Conservation (phyloP, 1,139 yeast genomes). For the Diutina neorugosa region DNA sequence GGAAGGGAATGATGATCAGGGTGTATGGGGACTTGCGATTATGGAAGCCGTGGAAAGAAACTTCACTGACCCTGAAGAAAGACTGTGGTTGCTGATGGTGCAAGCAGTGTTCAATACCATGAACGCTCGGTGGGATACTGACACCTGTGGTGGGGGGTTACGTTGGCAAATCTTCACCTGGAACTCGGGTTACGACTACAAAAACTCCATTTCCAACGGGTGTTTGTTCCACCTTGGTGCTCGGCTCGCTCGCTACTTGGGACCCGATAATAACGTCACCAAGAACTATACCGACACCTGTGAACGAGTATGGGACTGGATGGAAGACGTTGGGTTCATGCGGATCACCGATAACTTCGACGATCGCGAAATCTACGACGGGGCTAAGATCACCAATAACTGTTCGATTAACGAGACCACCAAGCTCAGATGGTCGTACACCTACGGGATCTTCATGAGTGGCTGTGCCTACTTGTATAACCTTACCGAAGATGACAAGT, state of each 20-base stretch:
- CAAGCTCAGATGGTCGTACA: slow-evolving; percentile 73
- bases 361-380: slow-evolving; percentile 55
- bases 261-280: slow-evolving; percentile 24
- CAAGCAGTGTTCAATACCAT: slow-evolving; percentile 84
- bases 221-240: slow-evolving; percentile 84
- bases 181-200: slow-evolving; percentile 90
- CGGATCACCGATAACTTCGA: slow-evolving; percentile 17
- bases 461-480: slow-evolving; percentile 82
- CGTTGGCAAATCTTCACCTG: slow-evolving; percentile 96
- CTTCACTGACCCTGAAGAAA: slow-evolving; percentile 45
- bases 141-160: slow-evolving; percentile 72
- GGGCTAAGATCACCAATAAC: slow-evolving; percentile 51
- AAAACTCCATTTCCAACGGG: slow-evolving; percentile 84
- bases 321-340: slow-evolving; percentile 48
- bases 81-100: slow-evolving; percentile 57
- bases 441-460: slow-evolving; percentile 66
- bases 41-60: slow-evolving; percentile 78
- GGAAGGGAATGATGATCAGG: slow-evolving; percentile 91
- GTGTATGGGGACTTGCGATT: slow-evolving; percentile 78
- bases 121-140: slow-evolving; percentile 77
- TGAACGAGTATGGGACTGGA: slow-evolving; percentile 75
- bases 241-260: slow-evolving; percentile 74
- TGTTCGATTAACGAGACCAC: slow-evolving; percentile 43
- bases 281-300: slow-evolving; percentile 69
- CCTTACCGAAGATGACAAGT: slow-evolving; percentile 50